A percentile compares a stretch with the other conserved stretches of the same genome.
phyloP scores from a whole-genome alignment of 352 stramenopile genomes.

The Globisporangium sylvaticum region DNA sequence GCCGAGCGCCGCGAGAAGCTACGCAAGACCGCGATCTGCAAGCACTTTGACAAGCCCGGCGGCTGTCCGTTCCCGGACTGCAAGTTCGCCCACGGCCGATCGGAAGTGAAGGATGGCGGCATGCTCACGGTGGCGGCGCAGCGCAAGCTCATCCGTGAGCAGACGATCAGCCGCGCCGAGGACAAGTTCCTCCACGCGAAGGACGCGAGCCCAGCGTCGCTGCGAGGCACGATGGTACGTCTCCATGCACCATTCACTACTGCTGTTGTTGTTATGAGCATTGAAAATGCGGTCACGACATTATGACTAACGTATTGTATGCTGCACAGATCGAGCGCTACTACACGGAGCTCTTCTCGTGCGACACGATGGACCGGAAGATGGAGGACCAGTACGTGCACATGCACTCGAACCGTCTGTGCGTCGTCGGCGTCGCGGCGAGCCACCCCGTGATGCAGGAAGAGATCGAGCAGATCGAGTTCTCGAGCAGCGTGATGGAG shows the following conservation, averaged over 20 bases:
- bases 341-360: conserved; percentile 84
- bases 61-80: conserved; percentile 83
- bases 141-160: conserved; percentile 76
- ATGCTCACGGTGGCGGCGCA: conserved; percentile 63
- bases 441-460: conserved; percentile 69
- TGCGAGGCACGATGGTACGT: conserved; percentile 68
- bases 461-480: conserved; percentile 57
- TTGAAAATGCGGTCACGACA: not conserved
- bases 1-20: conserved; percentile 60
- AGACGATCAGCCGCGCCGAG: conserved; percentile 54
- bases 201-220: conserved; percentile 30
- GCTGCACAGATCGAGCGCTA: conserved; percentile 71
- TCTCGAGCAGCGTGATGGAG: conserved; percentile 55
- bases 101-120: conserved; percentile 53
- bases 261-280: not conserved
- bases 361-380: conserved; percentile 65
- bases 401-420: conserved; percentile 89
- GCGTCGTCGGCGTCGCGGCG: conserved; percentile 67
- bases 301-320: not conserved
- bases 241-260: not conserved
- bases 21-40: conserved; percentile 79
- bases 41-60: conserved; percentile 81
- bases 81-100: conserved; percentile 75
- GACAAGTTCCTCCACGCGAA: conserved; percentile 53
- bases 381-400: conserved; percentile 84